These are phyloP conservation scores for Flagelloscypha sp. DNA, from an alignment of 768 basidiomycete species.

Conservation along the genomic window DNA sequence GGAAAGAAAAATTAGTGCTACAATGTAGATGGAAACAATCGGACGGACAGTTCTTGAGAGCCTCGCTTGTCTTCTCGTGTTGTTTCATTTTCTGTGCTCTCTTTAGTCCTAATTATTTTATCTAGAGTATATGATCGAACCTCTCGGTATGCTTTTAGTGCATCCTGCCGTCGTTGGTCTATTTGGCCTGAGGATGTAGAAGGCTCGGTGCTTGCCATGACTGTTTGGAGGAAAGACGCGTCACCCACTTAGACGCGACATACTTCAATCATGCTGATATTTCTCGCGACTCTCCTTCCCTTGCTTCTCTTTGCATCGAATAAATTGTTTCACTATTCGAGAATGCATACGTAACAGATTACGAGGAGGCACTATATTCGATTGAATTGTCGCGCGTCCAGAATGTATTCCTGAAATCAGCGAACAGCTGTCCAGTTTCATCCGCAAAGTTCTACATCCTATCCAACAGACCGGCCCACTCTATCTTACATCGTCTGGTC, in stretches of 20 bases:
- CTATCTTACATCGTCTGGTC: not conserved
- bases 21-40: not conserved
- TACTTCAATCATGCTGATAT: not conserved
- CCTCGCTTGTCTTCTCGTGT: slow-evolving; percentile 82
- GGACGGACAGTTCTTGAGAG: slow-evolving; percentile 79
- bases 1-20: slow-evolving; percentile 1
- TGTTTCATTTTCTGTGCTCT: slow-evolving; percentile 81
- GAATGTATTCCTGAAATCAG: too few relatives aligned
- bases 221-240: slow-evolving; percentile 17
- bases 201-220: slow-evolving; percentile 33
- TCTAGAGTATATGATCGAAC: slow-evolving; percentile 27
- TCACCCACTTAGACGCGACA: slow-evolving; percentile 12
- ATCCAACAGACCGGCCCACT: too few relatives aligned
- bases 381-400: too few relatives aligned
- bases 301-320: too few relatives aligned
- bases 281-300: too few relatives aligned
- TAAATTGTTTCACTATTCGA: too few relatives aligned
- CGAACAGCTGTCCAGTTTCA: too few relatives aligned
- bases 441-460: too few relatives aligned
- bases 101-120: not conserved
- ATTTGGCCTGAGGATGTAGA: slow-evolving; percentile 54
- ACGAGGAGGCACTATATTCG: not conserved
- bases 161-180: slow-evolving; percentile 66
- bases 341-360: too few relatives aligned
- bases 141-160: slow-evolving; percentile 70